phyloP scores from a whole-genome alignment of 202 grass and related monocot species.

The Elaeis oleifera region DNA sequence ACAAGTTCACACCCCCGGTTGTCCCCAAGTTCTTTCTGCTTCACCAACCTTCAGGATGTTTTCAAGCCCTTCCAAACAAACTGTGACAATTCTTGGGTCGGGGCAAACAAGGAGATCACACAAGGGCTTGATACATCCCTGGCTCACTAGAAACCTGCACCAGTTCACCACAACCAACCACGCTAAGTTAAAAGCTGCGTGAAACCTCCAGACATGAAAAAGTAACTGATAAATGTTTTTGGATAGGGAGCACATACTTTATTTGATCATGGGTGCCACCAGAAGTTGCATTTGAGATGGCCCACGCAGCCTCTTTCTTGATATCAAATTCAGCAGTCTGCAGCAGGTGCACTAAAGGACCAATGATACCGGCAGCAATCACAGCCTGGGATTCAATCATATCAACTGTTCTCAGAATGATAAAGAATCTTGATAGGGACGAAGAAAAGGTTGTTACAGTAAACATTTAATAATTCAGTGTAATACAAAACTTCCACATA shows the following conservation, averaged over 20 bases:
- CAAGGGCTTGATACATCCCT: conserved; percentile 92
- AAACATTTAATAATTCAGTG: too few species aligned
- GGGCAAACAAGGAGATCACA: conserved; percentile 91
- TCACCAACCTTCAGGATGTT: conserved; percentile 91
- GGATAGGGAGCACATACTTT: conserved; percentile 14
- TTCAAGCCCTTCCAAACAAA: conserved; percentile 97
- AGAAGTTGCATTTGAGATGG: conserved; percentile 39
- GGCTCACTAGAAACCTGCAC: conserved; percentile 62
- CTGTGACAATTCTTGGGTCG: conserved; percentile 83
- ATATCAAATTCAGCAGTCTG: conserved; percentile 42
- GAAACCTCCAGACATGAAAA: too few species aligned
- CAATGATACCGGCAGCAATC: conserved; percentile 38
- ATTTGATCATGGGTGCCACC: conserved; percentile 47
- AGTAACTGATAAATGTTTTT: too few species aligned
- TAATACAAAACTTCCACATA: too few species aligned
- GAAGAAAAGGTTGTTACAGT: too few species aligned
- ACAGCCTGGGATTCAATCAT: conserved; percentile 27
- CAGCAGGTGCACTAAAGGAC: conserved; percentile 34
- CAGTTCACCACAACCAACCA: background rate
- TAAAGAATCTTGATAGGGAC: too few species aligned
- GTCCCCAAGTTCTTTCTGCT: conserved; percentile 49
- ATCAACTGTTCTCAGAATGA: too few species aligned
- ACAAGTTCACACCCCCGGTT: conserved; percentile 54
- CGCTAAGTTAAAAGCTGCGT: too few species aligned
- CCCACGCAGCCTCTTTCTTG: conserved; percentile 40